Base-by-base conservation (phyloP, 1,139 yeast genomes). In the Candida gigantensis region DNA sequence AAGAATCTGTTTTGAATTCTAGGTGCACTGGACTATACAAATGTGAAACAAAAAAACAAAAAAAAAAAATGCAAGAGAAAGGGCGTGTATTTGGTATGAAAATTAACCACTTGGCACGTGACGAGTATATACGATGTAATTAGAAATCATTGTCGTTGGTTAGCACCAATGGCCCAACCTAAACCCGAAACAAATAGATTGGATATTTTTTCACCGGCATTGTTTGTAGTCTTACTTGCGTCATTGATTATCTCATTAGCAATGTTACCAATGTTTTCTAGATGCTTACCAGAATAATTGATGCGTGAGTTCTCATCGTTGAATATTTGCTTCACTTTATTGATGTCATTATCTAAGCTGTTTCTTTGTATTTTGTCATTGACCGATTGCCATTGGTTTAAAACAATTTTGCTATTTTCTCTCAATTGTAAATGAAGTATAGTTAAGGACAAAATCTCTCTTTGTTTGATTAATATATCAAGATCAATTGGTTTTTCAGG, bases 131-230 rank as follows among this genome's bases (percentile, higher is more conserved):
- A n/a, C n/a, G n/a, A n/a, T n/a, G n/a, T n/a, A n/a, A n/a, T n/a
- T n/a, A 18, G 21, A 18, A 20, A 6, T 9, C n/a, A 20, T 9
- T 9, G 12, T 13, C 25, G 33, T 34, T 46, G 45, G 34, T 63
- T 68, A 3, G 84, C 84, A 4, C 84, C 84, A 43, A 79, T 76
- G 1, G 84, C 84, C 84, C 84, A 79, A 2, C 84, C 84, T 31
- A 79, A 57, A 1, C 84, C 84, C 24, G 77, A 68, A 1, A 74
- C 81, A 38, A 79, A 61, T 41, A 79, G 53, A 42, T 69, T 74
- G 5, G 79, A 72, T 6, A 77, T 46, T 49, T 74, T 77, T 37
- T 74, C 81, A 28, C 78, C 59, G 5, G 72, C 72, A 25, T 67
- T 66, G 30, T 52, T 51, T 2, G 68, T 62, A 10, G 66, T 59